These are phyloP conservation scores for Erythrophleum ivorense DNA, from an alignment of 331 rosid genomes.

Conservation along the genomic window DNA sequence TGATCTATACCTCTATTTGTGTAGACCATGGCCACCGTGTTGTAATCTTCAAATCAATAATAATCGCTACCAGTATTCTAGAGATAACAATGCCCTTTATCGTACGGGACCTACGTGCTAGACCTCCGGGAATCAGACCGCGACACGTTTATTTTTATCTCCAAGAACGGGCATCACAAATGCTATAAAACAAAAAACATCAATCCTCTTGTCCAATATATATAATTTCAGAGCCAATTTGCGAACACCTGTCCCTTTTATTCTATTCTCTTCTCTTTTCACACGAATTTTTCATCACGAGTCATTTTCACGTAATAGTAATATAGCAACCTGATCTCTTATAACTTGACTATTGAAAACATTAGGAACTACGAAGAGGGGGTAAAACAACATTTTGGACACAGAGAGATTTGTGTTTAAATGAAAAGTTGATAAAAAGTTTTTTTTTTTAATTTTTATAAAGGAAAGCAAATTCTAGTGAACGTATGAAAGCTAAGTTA, in stretches of 20 bases:
- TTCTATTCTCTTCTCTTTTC: not conserved
- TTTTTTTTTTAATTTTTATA: not conserved
- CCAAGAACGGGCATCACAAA: not conserved
- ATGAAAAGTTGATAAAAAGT: not conserved
- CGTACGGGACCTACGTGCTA: not conserved
- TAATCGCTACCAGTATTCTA: not conserved
- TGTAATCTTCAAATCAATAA: not conserved
- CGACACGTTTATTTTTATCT: not conserved
- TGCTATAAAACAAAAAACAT: constrained; percentile 3
- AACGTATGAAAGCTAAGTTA: not conserved
- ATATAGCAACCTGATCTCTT: not conserved
- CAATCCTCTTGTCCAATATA: not conserved
- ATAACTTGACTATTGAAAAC: not conserved
- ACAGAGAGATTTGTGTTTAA: not conserved
- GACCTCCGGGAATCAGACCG: not conserved
- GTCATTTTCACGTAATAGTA: not conserved
- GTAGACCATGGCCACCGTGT: not conserved
- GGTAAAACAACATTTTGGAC: not conserved
- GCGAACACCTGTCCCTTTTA: not conserved
- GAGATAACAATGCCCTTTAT: not conserved
- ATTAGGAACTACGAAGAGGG: not conserved
- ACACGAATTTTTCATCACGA: not conserved
- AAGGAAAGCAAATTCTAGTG: not conserved
- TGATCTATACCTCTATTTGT: not conserved
- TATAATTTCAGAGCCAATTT: too few species aligned